Percentiles rank a stretch among this genome's conserved stretches.
These are phyloP conservation scores for Salvia hispanica DNA, from an alignment of 257 asterid genomes.

Conservation along the genomic window DNA sequence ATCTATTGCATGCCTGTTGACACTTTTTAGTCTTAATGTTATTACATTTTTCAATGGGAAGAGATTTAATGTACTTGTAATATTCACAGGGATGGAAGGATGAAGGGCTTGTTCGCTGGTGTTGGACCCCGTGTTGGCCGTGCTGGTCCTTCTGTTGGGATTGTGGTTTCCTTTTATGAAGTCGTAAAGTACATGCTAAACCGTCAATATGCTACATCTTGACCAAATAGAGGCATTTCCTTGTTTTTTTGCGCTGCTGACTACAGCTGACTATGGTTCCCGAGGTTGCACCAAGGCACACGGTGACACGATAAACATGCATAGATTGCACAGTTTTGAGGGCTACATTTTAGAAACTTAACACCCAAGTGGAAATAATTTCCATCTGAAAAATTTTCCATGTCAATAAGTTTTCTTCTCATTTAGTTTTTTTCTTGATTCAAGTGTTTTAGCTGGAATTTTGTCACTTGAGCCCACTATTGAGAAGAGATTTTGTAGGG, in stretches of 20 bases:
- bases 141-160: constrained; percentile 97
- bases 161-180: constrained; percentile 90
- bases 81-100: constrained; percentile 75
- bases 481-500: constrained; percentile 42
- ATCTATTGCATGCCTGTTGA: no score
- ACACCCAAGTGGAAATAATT: constrained; percentile 35
- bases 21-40: background rate
- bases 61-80: constrained; percentile 11
- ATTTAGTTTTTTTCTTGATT: constrained; percentile 16
- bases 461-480: constrained; percentile 27
- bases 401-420: constrained; percentile 46
- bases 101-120: constrained; percentile 89
- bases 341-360: constrained; percentile 27
- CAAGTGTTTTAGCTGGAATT: constrained; percentile 28
- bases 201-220: constrained; percentile 46
- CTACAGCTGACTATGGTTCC: constrained; percentile 34
- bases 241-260: constrained; percentile 29
- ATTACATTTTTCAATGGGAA: background rate
- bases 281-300: constrained; percentile 28
- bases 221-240: background rate
- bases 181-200: constrained; percentile 70
- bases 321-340: constrained; percentile 41
- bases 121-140: constrained; percentile 98
- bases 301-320: constrained; percentile 36
- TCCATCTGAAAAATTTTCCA: constrained; percentile 13